Evolutionary conservation across 352 stramenopile genomes (phyloP).

Genomic region (Phytophthora vignae): DNA sequence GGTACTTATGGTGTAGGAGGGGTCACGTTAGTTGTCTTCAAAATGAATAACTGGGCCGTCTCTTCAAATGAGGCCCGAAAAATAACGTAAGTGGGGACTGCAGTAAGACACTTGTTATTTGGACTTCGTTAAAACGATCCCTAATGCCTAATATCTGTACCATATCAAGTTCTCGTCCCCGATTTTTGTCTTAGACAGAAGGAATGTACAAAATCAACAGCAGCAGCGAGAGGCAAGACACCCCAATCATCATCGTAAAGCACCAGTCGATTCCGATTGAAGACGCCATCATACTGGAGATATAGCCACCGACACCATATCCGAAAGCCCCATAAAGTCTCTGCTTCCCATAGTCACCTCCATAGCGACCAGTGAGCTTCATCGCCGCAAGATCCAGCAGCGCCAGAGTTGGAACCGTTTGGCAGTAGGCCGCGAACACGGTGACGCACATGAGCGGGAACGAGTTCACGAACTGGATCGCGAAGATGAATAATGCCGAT

Average conservation of each 20-base stretch:
- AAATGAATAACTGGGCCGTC: no score
- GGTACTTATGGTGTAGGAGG: no score
- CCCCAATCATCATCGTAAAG: slow-evolving; percentile 54
- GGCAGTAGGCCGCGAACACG: slow-evolving; percentile 47
- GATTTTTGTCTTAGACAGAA: neutral
- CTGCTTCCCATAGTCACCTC: slow-evolving; percentile 69
- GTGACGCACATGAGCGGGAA: slow-evolving; percentile 47
- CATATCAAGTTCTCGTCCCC: no score
- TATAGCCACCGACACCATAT: slow-evolving; percentile 59
- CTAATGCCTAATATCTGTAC: no score
- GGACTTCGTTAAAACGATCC: no score
- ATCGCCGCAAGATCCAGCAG: slow-evolving; percentile 64
- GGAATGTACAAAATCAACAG: slow-evolving; percentile 54
- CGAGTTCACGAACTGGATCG: slow-evolving; percentile 45
- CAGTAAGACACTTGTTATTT: no score
- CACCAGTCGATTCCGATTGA: slow-evolving; percentile 53
- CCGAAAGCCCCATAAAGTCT: slow-evolving; percentile 60
- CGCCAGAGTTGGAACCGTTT: slow-evolving; percentile 46
- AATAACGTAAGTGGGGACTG: no score
- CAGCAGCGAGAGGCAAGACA: slow-evolving; percentile 46
- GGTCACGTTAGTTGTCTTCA: no score
- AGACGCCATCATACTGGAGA: slow-evolving; percentile 49
- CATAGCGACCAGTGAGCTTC: slow-evolving; percentile 49
- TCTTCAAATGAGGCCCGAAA: no score
- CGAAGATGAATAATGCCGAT: slow-evolving; percentile 51